These are phyloP conservation scores for Sanguinoderma infundibulare DNA, from an alignment of 1,284 basidiomycete species.

Conservation along the genomic window DNA sequence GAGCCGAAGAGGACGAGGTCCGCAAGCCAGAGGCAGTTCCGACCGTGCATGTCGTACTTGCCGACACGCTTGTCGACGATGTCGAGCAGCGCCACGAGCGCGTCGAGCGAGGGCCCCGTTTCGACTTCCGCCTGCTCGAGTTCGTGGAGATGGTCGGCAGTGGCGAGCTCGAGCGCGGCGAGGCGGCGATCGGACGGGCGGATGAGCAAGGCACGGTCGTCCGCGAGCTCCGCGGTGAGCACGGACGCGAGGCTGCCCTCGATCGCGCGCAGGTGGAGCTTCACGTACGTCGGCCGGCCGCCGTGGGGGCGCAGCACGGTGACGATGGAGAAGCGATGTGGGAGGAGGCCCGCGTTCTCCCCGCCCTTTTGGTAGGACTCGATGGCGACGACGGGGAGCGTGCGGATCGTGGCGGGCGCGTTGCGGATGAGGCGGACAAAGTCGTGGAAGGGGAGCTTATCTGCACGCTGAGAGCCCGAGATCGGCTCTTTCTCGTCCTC, in stretches of 20 bases:
- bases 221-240: background rate
- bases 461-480: background rate
- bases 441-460: background rate
- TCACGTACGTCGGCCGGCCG: background rate
- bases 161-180: background rate
- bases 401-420: background rate
- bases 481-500: background rate
- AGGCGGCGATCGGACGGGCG: background rate
- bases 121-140: no score
- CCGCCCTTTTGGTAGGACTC: background rate
- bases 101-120: conserved; percentile 9
- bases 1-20: conserved; percentile 9
- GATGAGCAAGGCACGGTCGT: background rate
- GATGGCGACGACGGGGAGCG: background rate
- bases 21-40: conserved; percentile 9
- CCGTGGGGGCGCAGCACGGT: background rate
- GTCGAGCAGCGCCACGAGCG: conserved; percentile 1
- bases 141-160: no score
- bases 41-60: background rate
- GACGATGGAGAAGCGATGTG: conserved; percentile 1
- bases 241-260: background rate
- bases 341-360: background rate
- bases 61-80: background rate
- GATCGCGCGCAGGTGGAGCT: background rate
- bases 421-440: background rate